Conservation (phyloP, 805 yeast species). For the Priceomyces fermenticarens region DNA sequence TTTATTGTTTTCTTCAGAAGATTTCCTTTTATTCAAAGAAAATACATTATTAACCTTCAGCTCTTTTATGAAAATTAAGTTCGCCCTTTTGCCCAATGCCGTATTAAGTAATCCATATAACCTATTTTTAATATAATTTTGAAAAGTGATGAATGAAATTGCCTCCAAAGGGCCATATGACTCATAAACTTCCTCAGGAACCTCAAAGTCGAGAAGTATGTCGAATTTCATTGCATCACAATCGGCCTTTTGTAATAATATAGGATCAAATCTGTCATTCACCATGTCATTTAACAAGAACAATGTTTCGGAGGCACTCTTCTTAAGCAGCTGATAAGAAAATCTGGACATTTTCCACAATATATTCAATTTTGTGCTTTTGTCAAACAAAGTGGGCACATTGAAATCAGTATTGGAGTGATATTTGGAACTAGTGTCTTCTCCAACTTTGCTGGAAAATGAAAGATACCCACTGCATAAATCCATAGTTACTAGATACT, state of each 20-base stretch:
- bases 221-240: slow-evolving; percentile 64
- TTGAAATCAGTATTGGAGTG: slow-evolving; percentile 56
- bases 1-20: slow-evolving; percentile 26
- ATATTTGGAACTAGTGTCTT: slow-evolving; percentile 39
- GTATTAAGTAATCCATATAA: slow-evolving; percentile 53
- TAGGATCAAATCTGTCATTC: slow-evolving; percentile 75
- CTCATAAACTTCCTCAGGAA: slow-evolving; percentile 37
- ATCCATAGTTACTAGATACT: slow-evolving; percentile 79
- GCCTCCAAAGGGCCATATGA: slow-evolving; percentile 69
- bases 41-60: slow-evolving; percentile 24
- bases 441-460: slow-evolving; percentile 57
- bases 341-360: slow-evolving; percentile 76
- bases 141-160: slow-evolving; percentile 67
- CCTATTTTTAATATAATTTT: slow-evolving; percentile 60
- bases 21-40: slow-evolving; percentile 53
- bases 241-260: slow-evolving; percentile 63
- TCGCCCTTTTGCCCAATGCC: slow-evolving; percentile 54
- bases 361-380: slow-evolving; percentile 70
- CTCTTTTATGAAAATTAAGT: slow-evolving; percentile 32
- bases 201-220: slow-evolving; percentile 51
- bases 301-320: slow-evolving; percentile 68
- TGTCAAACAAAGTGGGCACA: slow-evolving; percentile 75
- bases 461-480: slow-evolving; percentile 65
- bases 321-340: slow-evolving; percentile 59
- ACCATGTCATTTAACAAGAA: slow-evolving; percentile 71